A percentile compares a stretch with the other conserved stretches of the same genome.
Evolutionary conservation across 768 basidiomycete genomes (phyloP).

Genomic region (Leccinum rimulosum): DNA sequence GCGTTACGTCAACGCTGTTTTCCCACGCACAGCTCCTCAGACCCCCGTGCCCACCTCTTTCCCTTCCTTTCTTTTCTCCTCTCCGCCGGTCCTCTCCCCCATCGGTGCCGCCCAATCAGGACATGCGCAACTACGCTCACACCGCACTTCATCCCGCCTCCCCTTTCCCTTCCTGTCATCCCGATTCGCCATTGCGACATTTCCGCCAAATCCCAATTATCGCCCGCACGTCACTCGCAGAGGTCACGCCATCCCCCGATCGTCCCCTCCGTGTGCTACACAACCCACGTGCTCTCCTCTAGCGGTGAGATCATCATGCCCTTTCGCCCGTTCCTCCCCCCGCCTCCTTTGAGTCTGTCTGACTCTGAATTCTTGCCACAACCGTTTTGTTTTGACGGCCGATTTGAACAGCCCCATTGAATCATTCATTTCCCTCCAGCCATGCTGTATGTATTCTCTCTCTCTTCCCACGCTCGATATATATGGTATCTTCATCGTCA

Average conservation of each 20-base stretch:
- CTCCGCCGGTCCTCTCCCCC: constrained; percentile 12
- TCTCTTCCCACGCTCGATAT: constrained; percentile 9
- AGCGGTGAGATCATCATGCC: background rate
- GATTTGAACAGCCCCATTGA: constrained; percentile 7
- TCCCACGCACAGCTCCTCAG: constrained; percentile 33
- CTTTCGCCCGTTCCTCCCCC: background rate
- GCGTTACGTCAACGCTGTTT: constrained; percentile 28
- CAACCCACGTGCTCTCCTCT: background rate
- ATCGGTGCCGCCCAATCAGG: constrained; percentile 5
- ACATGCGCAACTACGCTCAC: constrained; percentile 16
- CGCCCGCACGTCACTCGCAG: background rate
- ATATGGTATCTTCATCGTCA: constrained; percentile 4
- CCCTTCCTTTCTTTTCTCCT: background rate
- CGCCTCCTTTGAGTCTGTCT: background rate
- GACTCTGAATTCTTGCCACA: constrained; percentile 1
- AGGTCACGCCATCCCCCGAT: background rate
- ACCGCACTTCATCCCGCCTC: constrained; percentile 8
- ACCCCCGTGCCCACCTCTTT: constrained; percentile 10
- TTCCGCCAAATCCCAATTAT: background rate
- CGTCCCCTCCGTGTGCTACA: background rate
- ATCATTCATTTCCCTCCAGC: background rate
- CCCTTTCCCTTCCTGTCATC: background rate
- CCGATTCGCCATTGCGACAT: background rate
- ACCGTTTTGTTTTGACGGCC: constrained; percentile 12
- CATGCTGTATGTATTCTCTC: constrained; percentile 9